Conservation (phyloP, 768 basidiomycete genomes). For the Auricularia sp. region DNA sequence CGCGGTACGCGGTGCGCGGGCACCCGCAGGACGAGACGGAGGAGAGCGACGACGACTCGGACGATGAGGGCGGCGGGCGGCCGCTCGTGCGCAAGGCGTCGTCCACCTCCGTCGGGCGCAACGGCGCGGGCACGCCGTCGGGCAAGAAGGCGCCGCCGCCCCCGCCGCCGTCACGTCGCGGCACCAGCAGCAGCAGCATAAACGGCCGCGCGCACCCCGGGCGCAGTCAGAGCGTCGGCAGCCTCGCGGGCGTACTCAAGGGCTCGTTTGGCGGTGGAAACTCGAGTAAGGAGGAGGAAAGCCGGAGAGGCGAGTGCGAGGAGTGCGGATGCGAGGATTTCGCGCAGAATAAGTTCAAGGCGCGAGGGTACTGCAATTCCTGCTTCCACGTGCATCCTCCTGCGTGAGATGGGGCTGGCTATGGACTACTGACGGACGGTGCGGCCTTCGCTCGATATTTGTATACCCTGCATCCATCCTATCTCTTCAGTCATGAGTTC, state of each 20-base stretch:
- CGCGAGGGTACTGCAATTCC: slow-evolving; percentile 53
- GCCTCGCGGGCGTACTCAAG: slow-evolving; percentile 12
- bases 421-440: too few relatives aligned
- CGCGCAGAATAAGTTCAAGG: slow-evolving; percentile 59
- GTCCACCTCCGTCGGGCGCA: neutral
- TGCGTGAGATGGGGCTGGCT: neutral
- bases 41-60: slow-evolving; percentile 13
- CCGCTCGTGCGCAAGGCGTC: slow-evolving; percentile 5
- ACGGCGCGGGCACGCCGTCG: slow-evolving; percentile 5
- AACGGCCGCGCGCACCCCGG: slow-evolving; percentile 36
- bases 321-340: slow-evolving; percentile 39
- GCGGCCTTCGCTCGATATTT: too few relatives aligned
- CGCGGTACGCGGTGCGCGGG: slow-evolving; percentile 11
- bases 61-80: slow-evolving; percentile 12
- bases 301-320: slow-evolving; percentile 11
- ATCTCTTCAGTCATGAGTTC: too few relatives aligned
- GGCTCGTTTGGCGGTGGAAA: slow-evolving; percentile 10
- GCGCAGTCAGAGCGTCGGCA: slow-evolving; percentile 12
- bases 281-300: slow-evolving; percentile 14
- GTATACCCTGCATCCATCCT: too few relatives aligned
- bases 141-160: slow-evolving; percentile 50
- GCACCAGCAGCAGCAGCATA: slow-evolving; percentile 31
- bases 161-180: slow-evolving; percentile 50
- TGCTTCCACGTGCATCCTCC: slow-evolving; percentile 45
- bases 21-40: slow-evolving; percentile 21